Percentiles rank a stretch among this genome's conserved stretches.
phyloP scores from a whole-genome alignment of 164 flowering plant species.

The Tinospora cordifolia region DNA sequence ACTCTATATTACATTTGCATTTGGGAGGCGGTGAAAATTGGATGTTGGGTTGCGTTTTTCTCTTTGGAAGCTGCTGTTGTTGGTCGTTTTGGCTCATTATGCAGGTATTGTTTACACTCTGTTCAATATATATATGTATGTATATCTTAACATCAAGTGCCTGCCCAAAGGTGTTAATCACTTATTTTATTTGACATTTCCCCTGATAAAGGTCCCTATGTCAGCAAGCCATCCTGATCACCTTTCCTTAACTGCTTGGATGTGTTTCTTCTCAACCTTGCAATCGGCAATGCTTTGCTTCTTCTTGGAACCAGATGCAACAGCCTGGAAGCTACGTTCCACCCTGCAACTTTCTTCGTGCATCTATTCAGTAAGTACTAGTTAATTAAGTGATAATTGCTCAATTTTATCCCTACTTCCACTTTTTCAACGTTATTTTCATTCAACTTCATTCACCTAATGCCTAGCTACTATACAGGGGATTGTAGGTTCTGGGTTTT shows the following conservation, averaged over 20 bases:
- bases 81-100: conserved; percentile 65
- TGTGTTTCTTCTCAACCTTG: conserved; percentile 51
- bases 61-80: conserved; percentile 42
- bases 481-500: conserved; percentile 32
- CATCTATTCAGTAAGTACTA: conserved; percentile 40
- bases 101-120: conserved; percentile 34
- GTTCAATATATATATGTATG: too few relatives aligned
- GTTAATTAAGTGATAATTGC: neutral
- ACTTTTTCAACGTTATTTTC: too few relatives aligned
- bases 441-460: too few relatives aligned
- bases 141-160: too few relatives aligned
- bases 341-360: conserved; percentile 25
- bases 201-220: conserved; percentile 42
- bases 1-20: neutral
- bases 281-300: conserved; percentile 40
- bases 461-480: conserved; percentile 27
- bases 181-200: neutral
- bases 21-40: conserved; percentile 28
- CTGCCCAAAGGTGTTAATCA: too few relatives aligned
- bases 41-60: conserved; percentile 46
- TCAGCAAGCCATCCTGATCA: conserved; percentile 45
- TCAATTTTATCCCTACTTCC: too few relatives aligned
- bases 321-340: conserved; percentile 45
- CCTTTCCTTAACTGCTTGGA: conserved; percentile 56
- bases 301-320: conserved; percentile 33